Evolutionary conservation across 129 eudicot genomes (phyloP).

Genomic region (Oenanthe sinensis): DNA sequence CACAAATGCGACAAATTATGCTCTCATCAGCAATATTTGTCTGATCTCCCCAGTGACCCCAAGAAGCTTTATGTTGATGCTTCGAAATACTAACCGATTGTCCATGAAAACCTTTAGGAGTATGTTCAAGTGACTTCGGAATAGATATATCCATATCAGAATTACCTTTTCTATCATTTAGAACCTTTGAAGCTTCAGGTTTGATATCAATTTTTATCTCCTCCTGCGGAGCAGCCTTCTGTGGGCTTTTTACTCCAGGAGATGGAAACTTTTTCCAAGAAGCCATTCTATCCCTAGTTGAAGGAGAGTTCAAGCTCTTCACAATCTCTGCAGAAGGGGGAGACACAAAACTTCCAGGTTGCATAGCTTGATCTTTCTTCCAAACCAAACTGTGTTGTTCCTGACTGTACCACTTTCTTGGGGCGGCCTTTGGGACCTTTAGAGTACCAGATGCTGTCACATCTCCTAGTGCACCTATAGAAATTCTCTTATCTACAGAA

Average conservation of each 20-base stretch:
- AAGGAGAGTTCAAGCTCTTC: slow-evolving; percentile 39
- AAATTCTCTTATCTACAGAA: slow-evolving; percentile 47
- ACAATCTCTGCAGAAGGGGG: slow-evolving; percentile 37
- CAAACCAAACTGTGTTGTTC: slow-evolving; percentile 55
- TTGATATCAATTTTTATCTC: slow-evolving; percentile 23
- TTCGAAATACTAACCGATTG: slow-evolving; percentile 40
- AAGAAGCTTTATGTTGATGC: slow-evolving; percentile 76
- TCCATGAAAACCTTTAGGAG: slow-evolving; percentile 47
- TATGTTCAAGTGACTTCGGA: slow-evolving; percentile 39
- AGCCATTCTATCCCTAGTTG: slow-evolving; percentile 66
- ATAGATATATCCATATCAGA: slow-evolving; percentile 38
- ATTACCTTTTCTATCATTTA: slow-evolving; percentile 25
- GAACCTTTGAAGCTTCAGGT: slow-evolving; percentile 24
- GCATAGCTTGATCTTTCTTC: slow-evolving; percentile 35
- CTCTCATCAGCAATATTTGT: slow-evolving; percentile 60
- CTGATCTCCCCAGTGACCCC: slow-evolving; percentile 96
- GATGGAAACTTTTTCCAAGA: slow-evolving; percentile 89
- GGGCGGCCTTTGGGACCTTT: slow-evolving; percentile 31
- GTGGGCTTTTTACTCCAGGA: slow-evolving; percentile 59
- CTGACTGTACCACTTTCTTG: slow-evolving; percentile 87
- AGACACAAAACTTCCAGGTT: slow-evolving; percentile 23
- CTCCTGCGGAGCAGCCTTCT: slow-evolving; percentile 36
- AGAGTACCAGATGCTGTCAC: slow-evolving; percentile 27
- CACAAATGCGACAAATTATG: slow-evolving; percentile 94
- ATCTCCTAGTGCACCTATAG: slow-evolving; percentile 29